Conservation (phyloP, 495 filamentous ascomycete genomes). For the Penicilliopsis zonata region DNA sequence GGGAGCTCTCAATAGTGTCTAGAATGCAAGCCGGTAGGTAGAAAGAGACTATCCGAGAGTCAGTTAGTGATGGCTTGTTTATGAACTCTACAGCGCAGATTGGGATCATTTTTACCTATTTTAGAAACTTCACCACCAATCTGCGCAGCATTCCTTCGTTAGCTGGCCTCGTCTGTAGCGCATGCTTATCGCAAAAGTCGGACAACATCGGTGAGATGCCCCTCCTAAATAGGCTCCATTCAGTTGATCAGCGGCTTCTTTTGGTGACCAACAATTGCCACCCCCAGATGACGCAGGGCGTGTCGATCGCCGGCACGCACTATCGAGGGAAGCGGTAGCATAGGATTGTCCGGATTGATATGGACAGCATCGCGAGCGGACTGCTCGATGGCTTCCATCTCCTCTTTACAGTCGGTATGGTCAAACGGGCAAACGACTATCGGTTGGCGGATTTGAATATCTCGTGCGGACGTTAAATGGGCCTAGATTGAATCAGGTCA, state of each 20-base stretch:
- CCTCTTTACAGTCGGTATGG: conserved; percentile 89
- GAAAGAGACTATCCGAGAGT: too few relatives aligned
- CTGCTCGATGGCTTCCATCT: conserved; percentile 95
- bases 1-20: too few relatives aligned
- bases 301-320: conserved; percentile 65
- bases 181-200: too few relatives aligned
- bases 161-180: too few relatives aligned
- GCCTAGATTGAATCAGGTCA: conserved; percentile 42
- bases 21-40: too few relatives aligned
- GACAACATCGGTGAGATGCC: too few relatives aligned
- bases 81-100: too few relatives aligned
- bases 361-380: conserved; percentile 84
- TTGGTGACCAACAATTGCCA: conserved; percentile 73
- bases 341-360: conserved; percentile 77
- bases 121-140: too few relatives aligned
- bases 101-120: too few relatives aligned
- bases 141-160: too few relatives aligned
- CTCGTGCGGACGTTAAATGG: conserved; percentile 77
- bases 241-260: conserved; percentile 88
- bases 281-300: conserved; percentile 63
- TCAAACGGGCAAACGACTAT: conserved; percentile 96
- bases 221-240: too few relatives aligned
- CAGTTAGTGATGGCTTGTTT: too few relatives aligned
- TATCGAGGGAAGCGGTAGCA: conserved; percentile 73
- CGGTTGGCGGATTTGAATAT: conserved; percentile 81